phyloP scores from a whole-genome alignment of 257 asterid genomes.

The Nicotiana paniculata region DNA sequence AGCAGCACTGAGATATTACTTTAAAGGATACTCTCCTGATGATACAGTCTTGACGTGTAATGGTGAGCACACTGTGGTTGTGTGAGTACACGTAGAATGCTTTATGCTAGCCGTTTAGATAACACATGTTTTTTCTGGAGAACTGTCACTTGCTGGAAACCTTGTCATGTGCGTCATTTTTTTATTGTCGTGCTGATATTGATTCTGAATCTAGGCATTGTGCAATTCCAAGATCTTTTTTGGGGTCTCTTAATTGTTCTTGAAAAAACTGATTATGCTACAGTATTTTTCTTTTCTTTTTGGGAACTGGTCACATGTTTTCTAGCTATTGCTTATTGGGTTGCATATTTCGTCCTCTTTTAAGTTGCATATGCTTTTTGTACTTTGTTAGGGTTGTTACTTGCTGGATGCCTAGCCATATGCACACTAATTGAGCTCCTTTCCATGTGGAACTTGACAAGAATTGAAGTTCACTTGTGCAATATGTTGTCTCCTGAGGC shows the following conservation, averaged over 20 bases:
- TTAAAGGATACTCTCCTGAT: constrained; percentile 43
- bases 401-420: constrained; percentile 46
- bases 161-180: background rate
- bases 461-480: constrained; percentile 93
- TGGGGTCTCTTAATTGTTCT: background rate
- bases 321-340: background rate
- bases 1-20: constrained; percentile 63
- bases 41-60: constrained; percentile 48
- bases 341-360: constrained; percentile 8
- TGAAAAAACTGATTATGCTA: background rate
- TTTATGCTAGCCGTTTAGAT: background rate
- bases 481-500: constrained; percentile 94
- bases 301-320: background rate
- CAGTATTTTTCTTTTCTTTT: background rate
- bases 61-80: constrained; percentile 39
- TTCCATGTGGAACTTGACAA: constrained; percentile 98
- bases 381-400: constrained; percentile 51
- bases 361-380: constrained; percentile 1
- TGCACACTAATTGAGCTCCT: constrained; percentile 77
- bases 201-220: no score
- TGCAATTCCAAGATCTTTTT: background rate
- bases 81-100: background rate
- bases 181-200: background rate
- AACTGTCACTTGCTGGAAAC: background rate
- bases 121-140: background rate